Base-by-base conservation (phyloP, 139 green algal genomes). In the Pleodorina starrii region DNA sequence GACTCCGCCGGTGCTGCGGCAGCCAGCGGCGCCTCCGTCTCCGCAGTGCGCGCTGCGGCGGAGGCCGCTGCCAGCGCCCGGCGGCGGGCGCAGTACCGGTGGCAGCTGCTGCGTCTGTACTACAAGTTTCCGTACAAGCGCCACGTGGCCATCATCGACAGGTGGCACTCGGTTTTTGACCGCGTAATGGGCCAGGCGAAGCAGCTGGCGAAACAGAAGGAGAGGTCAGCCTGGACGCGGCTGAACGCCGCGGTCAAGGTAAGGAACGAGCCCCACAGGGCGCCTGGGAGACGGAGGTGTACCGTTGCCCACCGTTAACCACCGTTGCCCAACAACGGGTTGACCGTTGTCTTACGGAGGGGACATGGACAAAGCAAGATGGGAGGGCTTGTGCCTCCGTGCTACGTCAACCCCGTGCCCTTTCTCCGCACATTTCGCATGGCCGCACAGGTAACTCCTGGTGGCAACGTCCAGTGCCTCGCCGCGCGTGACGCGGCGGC, bases 81-180 rank as follows among this genome's bases (percentile, higher is more conserved):
- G 9, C 60, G 11, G 23, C 60, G 60, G 7, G 81, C 60, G n/a
- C 43, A 44, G 32, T 78, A 87, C 81, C 60, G 27, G 0, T 87
- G 81, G 81, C 81, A 87, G 81, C 60, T 78, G 81, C 29, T 77
- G 60, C 60, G 60, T 0, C 5, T 51, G 32, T 87, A 87, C 60
- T 63, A 77, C 44, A 87, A 87, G 63, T n/a, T 78, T 12, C 60
- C 60, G 57, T 9, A 50, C 60, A 63, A 46, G 40, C 81, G 60
- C 42, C 42, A 43, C 11, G 12, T n/a, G 2, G 44, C n/a, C 0
- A 32, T 87, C n/a, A 48, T 87, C 1, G 63, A 40, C 42, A 77
- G 81, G 60, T 87, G 81, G 81, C 43, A 66, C 81, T 59, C 77
- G 60, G 11, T 87, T 16, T 77, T 87, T 36, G 81, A 77, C 43